Percentiles rank a stretch among this genome's conserved stretches.
These are phyloP conservation scores for Senna tora DNA, from an alignment of 306 rosid genomes.

Conservation along the genomic window DNA sequence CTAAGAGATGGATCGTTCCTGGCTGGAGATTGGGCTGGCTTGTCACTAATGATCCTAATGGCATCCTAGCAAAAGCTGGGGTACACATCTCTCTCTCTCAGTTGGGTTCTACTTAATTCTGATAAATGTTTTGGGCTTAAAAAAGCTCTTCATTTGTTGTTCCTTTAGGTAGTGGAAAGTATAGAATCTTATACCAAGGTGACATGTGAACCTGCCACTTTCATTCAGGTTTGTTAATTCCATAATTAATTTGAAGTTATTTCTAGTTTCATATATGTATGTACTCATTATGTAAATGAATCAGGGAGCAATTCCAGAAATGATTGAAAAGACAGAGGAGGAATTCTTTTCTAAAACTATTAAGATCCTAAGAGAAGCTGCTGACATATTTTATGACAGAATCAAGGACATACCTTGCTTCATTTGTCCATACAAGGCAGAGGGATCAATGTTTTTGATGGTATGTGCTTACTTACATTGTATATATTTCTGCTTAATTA, in stretches of 20 bases:
- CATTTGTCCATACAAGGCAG: slow-evolving; percentile 55
- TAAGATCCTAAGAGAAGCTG: slow-evolving; percentile 39
- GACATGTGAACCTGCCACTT: slow-evolving; percentile 3
- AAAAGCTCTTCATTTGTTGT: not conserved
- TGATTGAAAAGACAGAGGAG: slow-evolving; percentile 40
- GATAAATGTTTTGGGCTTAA: not conserved
- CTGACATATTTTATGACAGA: slow-evolving; percentile 36
- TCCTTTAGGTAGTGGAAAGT: slow-evolving; percentile 4
- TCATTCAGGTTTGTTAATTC: slow-evolving; percentile 20
- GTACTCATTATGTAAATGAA: not conserved
- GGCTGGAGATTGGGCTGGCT: slow-evolving; percentile 65
- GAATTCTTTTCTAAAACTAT: slow-evolving; percentile 42
- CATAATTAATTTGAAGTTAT: not conserved
- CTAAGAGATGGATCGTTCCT: slow-evolving; percentile 53
- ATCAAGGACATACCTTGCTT: slow-evolving; percentile 51
- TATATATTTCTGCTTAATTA: not conserved
- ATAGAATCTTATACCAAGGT: not conserved
- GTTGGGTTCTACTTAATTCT: not conserved
- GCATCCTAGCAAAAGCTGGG: slow-evolving; percentile 39
- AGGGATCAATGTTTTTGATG: slow-evolving; percentile 58
- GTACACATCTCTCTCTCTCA: slow-evolving; percentile 12
- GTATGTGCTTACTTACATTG: slow-evolving; percentile 23
- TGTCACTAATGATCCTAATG: slow-evolving; percentile 40
- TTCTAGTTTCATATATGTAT: not conserved
- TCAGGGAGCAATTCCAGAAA: slow-evolving; percentile 58